phyloP scores from a whole-genome alignment of 306 rosid species.

The Castanopsis chinensis region DNA sequence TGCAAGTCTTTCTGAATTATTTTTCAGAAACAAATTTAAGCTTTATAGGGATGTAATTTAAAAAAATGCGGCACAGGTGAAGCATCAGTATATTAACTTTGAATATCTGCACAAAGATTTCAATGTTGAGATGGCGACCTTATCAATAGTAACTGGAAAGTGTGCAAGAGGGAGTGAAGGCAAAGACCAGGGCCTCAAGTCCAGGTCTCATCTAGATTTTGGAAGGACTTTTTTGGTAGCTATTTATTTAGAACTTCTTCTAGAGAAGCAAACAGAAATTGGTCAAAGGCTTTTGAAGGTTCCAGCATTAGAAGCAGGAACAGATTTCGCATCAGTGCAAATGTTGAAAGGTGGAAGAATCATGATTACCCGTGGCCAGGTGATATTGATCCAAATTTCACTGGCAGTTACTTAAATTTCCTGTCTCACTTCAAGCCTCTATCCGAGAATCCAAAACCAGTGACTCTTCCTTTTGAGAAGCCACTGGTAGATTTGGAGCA shows the following conservation, averaged over 20 bases:
- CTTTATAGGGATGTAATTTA: neutral
- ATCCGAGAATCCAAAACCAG: constrained; percentile 47
- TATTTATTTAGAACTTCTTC: constrained; percentile 39
- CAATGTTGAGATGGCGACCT: constrained; percentile 32
- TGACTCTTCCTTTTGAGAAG: constrained; percentile 61
- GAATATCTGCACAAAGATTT: neutral
- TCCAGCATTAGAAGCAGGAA: constrained; percentile 19
- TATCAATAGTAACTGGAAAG: constrained; percentile 36
- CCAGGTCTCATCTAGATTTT: constrained; percentile 9
- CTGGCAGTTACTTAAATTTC: constrained; percentile 38
- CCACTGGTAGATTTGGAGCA: constrained; percentile 52
- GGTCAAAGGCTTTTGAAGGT: constrained; percentile 28
- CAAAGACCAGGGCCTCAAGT: constrained; percentile 19
- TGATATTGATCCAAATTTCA: constrained; percentile 42
- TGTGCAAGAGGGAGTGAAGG: constrained; percentile 19
- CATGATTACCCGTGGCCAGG: constrained; percentile 68
- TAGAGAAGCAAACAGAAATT: constrained; percentile 21
- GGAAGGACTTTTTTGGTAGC: constrained; percentile 20
- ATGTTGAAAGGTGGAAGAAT: constrained; percentile 47
- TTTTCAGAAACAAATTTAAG: neutral
- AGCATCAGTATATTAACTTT: neutral
- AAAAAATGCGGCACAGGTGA: constrained; percentile 21
- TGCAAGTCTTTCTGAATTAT: neutral
- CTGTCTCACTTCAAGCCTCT: constrained; percentile 60
- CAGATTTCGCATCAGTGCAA: constrained; percentile 33